phyloP scores from a whole-genome alignment of 148 eudicot species.

The Spergularia marina region DNA sequence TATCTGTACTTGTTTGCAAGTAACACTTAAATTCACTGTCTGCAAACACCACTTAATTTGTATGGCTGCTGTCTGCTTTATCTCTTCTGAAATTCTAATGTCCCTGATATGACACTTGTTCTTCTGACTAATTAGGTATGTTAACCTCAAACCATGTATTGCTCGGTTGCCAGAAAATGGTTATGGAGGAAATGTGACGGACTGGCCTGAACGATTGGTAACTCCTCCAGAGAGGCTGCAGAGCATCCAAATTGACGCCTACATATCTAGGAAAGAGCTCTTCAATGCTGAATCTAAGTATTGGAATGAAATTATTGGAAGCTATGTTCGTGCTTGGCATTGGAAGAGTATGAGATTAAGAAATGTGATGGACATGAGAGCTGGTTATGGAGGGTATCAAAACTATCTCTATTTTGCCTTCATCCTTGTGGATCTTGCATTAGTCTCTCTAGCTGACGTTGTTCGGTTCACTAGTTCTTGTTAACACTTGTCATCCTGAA shows the following conservation, averaged over 20 bases:
- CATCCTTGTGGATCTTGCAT: conserved; percentile 8
- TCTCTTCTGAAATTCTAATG: neutral
- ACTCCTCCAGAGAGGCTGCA: conserved; percentile 90
- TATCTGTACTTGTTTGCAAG: neutral
- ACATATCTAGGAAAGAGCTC: conserved; percentile 86
- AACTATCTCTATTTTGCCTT: conserved; percentile 11
- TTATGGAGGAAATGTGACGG: conserved; percentile 59
- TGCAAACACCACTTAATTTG: neutral
- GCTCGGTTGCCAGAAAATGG: conserved; percentile 76
- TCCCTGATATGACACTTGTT: conserved; percentile 1
- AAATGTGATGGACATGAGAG: conserved; percentile 96
- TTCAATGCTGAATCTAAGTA: conserved; percentile 84
- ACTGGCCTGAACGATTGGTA: conserved; percentile 83
- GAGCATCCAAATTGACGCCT: conserved; percentile 84
- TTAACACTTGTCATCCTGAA: neutral
- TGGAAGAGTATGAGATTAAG: conserved; percentile 61
- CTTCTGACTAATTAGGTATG: conserved; percentile 59
- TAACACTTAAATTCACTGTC: neutral
- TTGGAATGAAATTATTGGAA: conserved; percentile 74
- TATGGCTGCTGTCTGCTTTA: neutral
- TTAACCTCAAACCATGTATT: conserved; percentile 77
- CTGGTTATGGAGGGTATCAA: conserved; percentile 91
- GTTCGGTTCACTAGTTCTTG: neutral
- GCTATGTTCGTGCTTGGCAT: conserved; percentile 66
- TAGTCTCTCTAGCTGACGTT: neutral